Conservation (phyloP, 116 monocot genomes). For the Trichopus zeylanicus region DNA sequence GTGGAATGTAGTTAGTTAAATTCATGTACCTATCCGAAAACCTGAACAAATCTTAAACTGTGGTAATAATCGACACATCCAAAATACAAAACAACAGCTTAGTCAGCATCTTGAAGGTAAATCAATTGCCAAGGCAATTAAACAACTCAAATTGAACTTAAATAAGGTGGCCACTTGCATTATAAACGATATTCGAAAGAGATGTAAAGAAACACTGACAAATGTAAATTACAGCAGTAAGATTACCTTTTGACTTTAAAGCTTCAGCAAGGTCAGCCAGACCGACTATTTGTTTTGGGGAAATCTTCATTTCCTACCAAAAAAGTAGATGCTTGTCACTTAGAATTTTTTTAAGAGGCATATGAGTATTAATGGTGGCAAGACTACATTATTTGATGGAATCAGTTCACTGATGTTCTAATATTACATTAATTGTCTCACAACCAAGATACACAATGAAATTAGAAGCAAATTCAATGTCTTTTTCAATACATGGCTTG, state of each 20-base stretch:
- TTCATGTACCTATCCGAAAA: neutral
- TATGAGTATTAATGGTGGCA: neutral
- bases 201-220: neutral
- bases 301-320: conserved; percentile 51
- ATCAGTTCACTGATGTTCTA: too few species aligned
- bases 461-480: too few species aligned
- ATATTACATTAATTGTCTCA: too few species aligned
- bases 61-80: neutral
- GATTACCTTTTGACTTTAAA: conserved; percentile 63
- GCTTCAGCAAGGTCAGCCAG: conserved; percentile 39
- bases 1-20: conserved; percentile 11
- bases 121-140: neutral
- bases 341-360: neutral
- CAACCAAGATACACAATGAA: too few species aligned
- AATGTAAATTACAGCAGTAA: neutral
- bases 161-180: too few species aligned
- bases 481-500: too few species aligned
- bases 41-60: neutral
- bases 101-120: neutral
- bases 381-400: too few species aligned
- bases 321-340: neutral
- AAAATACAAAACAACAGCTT: neutral
- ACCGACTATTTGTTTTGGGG: conserved; percentile 22
- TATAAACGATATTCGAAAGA: too few species aligned
- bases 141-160: too few species aligned